phyloP scores from a whole-genome alignment of 164 flowering plant species.

The Nymphaea thermarum region DNA sequence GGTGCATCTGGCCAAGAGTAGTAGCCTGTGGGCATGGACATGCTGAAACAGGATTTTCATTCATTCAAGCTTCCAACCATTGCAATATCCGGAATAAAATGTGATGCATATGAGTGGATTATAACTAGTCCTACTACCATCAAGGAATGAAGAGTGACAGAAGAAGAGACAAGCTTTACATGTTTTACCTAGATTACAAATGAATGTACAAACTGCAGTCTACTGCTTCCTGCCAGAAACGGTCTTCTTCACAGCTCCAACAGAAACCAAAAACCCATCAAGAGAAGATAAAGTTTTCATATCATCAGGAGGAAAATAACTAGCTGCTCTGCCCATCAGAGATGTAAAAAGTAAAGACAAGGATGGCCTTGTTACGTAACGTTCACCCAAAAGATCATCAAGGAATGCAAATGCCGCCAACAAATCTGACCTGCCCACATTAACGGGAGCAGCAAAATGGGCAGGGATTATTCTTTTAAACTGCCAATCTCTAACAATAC shows the following conservation, averaged over 20 bases:
- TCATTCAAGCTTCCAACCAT: too few relatives aligned
- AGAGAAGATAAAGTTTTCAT: constrained; percentile 96
- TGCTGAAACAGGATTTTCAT: too few relatives aligned
- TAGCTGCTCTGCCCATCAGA: constrained; percentile 81
- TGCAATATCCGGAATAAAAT: too few relatives aligned
- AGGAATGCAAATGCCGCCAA: constrained; percentile 87
- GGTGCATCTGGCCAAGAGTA: too few relatives aligned
- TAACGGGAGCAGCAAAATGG: constrained; percentile 85
- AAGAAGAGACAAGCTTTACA: neutral
- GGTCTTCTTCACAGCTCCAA: constrained; percentile 90
- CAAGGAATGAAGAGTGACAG: too few relatives aligned
- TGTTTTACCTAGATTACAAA: neutral
- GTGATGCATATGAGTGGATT: too few relatives aligned
- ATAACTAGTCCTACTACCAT: too few relatives aligned
- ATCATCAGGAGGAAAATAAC: constrained; percentile 96
- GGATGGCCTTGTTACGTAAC: constrained; percentile 57
- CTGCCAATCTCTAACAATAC: constrained; percentile 67
- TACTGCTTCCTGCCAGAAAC: constrained; percentile 62
- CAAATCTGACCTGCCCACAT: constrained; percentile 72
- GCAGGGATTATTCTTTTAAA: constrained; percentile 93
- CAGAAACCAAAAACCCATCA: constrained; percentile 78
- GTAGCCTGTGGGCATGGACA: too few relatives aligned
- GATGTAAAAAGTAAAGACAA: constrained; percentile 63
- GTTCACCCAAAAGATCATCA: constrained; percentile 76
- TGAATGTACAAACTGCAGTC: neutral